phyloP scores from a whole-genome alignment of 164 flowering plant genomes.

The Umbellularia californica region DNA sequence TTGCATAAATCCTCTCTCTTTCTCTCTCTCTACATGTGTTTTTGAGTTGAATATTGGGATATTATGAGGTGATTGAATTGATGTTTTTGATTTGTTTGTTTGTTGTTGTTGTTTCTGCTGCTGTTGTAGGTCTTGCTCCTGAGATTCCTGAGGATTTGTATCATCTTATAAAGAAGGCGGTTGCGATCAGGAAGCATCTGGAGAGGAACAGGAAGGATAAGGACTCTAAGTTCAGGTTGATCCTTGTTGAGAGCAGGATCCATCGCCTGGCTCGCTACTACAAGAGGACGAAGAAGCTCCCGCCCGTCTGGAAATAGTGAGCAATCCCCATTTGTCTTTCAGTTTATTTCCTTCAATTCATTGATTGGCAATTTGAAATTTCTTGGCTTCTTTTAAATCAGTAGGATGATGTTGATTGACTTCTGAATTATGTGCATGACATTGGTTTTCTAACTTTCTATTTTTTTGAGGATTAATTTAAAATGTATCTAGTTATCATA shows the following conservation, averaged over 20 bases:
- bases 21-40: background rate
- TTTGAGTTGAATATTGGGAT: too few relatives aligned
- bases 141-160: conserved; percentile 40
- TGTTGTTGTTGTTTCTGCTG: background rate
- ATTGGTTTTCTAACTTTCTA: too few relatives aligned
- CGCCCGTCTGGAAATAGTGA: conserved; percentile 57
- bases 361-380: too few relatives aligned
- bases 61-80: background rate
- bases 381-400: too few relatives aligned
- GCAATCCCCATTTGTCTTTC: background rate
- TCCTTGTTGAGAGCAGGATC: conserved; percentile 39
- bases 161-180: conserved; percentile 34
- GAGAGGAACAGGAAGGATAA: conserved; percentile 42
- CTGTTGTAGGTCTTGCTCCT: conserved; percentile 31
- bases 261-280: conserved; percentile 38
- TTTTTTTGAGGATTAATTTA: too few relatives aligned
- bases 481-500: too few relatives aligned
- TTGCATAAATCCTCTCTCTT: background rate
- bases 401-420: too few relatives aligned
- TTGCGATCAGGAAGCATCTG: conserved; percentile 38
- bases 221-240: conserved; percentile 40
- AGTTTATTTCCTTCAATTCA: background rate
- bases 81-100: background rate
- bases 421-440: too few relatives aligned
- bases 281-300: conserved; percentile 51